Evolutionary conservation across 2,329 filamentous ascomycete genomes (phyloP), one percentile per base, ranked within the genome.

Genomic region (Beauveria asiatica): DNA sequence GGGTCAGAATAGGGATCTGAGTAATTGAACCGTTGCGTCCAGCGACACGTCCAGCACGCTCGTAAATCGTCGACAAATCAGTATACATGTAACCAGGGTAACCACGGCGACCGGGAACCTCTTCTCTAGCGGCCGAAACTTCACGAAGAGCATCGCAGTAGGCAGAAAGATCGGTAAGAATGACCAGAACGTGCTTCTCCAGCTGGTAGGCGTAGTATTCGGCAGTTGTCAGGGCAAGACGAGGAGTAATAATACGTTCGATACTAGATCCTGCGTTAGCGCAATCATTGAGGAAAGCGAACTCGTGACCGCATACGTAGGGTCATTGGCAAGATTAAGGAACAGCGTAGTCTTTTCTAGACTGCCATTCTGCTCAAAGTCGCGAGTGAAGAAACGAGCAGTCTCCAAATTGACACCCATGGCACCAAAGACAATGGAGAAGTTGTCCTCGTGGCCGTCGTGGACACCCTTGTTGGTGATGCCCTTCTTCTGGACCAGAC

Each of bases 11-110:
- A 62, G 94, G 94, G 70, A 99, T 97, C 79, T 99, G 94, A 21
- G 95, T 99, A 70, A 99, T 99, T 69, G 94, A 99, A 63, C 95
- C 94, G 71, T 97, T 97, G 69, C 95, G 90, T 68, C 95, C 95
- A 71, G 91, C 82, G 55, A 99, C 94, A 89, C 94, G 94, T 72
- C 94, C 94, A 68, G 94, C 94, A 80, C 94, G 92, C 79, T 99
- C 94, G 82, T 99, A 99, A 70, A 99, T 97, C 72, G 94, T 99
- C 62, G 94, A 97, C 86, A 99, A 89, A 85, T 99, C 95, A 68
- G 94, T 99, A 83, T 99, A 99, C 94, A 99, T 99, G 84, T 99
- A 99, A 90, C 94, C 94, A 58, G 94, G 94, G 81, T 94, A 99
- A 84, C 94, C 94, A 86, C 94, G 93, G 76, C 94, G 93, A 83